Conservation (phyloP, 176 grass and related monocot species). For the Elaeis guineensis region DNA sequence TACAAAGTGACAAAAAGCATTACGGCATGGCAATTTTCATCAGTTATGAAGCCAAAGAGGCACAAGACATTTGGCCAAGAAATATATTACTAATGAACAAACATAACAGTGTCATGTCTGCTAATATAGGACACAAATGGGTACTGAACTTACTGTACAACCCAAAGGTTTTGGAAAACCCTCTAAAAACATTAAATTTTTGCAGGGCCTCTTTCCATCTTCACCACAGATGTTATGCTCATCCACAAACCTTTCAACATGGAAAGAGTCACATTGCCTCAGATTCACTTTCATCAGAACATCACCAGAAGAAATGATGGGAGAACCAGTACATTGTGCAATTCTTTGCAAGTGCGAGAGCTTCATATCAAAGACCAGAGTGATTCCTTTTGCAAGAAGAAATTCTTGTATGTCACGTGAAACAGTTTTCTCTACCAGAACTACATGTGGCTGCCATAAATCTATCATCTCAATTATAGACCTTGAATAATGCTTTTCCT, state of each 20-base stretch:
- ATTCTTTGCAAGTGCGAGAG: constrained; percentile 55
- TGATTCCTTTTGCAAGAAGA: constrained; percentile 57
- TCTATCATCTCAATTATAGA: constrained; percentile 65
- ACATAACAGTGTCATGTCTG: too few relatives aligned
- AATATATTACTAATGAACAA: too few relatives aligned
- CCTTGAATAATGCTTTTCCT: constrained; percentile 61
- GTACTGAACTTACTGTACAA: constrained; percentile 48
- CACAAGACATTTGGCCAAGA: too few relatives aligned
- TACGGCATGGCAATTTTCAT: too few relatives aligned
- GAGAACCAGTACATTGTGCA: constrained; percentile 70
- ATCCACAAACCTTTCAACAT: constrained; percentile 63
- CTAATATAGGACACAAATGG: neutral
- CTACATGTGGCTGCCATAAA: constrained; percentile 61
- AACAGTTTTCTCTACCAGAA: constrained; percentile 86
- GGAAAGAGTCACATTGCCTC: constrained; percentile 66
- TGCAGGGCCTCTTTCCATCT: constrained; percentile 53
- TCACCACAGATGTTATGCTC: constrained; percentile 48
- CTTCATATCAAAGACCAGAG: constrained; percentile 77
- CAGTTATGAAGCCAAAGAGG: too few relatives aligned
- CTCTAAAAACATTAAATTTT: constrained; percentile 80
- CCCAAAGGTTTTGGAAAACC: constrained; percentile 67
- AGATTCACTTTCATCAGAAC: constrained; percentile 45
- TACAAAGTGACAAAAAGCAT: too few relatives aligned
- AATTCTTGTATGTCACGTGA: constrained; percentile 66
- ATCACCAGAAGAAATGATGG: constrained; percentile 64